These are phyloP conservation scores for Fusarium buxicola DNA, from an alignment of 2,329 filamentous ascomycete genomes.

Conservation along the genomic window DNA sequence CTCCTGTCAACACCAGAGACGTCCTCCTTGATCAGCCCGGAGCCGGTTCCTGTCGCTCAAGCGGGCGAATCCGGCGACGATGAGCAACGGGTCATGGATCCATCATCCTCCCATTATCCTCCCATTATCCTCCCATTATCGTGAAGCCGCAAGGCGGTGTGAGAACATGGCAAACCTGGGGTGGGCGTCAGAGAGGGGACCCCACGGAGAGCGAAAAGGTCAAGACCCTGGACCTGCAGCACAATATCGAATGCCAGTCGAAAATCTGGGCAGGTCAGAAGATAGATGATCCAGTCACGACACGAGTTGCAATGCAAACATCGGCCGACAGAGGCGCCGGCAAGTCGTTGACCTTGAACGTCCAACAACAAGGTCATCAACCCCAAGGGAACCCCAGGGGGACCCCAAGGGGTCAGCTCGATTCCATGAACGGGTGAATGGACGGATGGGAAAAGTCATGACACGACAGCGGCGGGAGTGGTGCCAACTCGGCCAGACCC, in stretches of 20 bases:
- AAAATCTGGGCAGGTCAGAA: constrained; percentile 29
- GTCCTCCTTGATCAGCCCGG: background rate
- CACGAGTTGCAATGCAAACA: constrained; percentile 38
- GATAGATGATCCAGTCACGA: constrained; percentile 31
- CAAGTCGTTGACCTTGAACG: constrained; percentile 16
- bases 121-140: constrained; percentile 23
- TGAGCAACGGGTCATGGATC: constrained; percentile 12
- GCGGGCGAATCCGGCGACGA: constrained; percentile 39
- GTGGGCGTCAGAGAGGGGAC: constrained; percentile 23
- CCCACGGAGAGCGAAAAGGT: constrained; percentile 25
- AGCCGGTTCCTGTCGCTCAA: constrained; percentile 23
- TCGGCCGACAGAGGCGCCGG: constrained; percentile 38
- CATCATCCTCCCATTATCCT: constrained; percentile 24
- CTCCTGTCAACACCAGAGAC: constrained; percentile 13
- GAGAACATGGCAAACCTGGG: constrained; percentile 32
- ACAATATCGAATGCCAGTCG: constrained; percentile 7
- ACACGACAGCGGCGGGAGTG: constrained; percentile 39
- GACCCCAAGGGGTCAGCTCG: background rate
- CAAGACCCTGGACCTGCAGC: constrained; percentile 9
- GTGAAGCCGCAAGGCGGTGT: constrained; percentile 44
- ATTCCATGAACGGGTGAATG: constrained; percentile 12
- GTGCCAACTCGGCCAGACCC: constrained; percentile 47
- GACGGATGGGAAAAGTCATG: constrained; percentile 32
- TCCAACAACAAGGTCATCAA: constrained; percentile 20
- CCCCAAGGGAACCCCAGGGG: background rate